These are phyloP conservation scores for Nitzschia sp. DNA, from an alignment of 108 stramenopile genomes.

Conservation along the genomic window DNA sequence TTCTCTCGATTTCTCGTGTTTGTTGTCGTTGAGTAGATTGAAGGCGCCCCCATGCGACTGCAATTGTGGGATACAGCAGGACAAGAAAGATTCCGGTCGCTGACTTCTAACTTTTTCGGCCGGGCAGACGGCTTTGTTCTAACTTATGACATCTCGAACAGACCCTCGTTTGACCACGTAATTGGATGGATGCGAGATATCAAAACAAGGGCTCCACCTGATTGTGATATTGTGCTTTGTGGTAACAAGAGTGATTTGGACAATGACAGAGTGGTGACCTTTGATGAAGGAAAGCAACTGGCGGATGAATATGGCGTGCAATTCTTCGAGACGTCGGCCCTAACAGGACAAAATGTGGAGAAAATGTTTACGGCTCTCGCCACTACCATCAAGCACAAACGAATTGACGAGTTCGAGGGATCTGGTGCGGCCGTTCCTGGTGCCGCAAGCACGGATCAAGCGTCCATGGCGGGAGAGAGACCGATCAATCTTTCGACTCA, in stretches of 20 bases:
- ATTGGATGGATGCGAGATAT: conserved; percentile 94
- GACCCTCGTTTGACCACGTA: conserved; percentile 91
- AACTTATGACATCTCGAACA: conserved; percentile 88
- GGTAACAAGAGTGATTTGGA: conserved; percentile 89
- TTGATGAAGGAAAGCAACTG: conserved; percentile 83
- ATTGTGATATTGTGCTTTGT: conserved; percentile 87
- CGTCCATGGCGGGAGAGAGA: conserved; percentile 16
- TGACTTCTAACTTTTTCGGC: conserved; percentile 95
- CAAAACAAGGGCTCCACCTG: conserved; percentile 87
- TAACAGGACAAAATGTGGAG: conserved; percentile 93
- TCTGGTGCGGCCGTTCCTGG: conserved; percentile 37
- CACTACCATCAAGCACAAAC: conserved; percentile 85
- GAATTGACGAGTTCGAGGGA: conserved; percentile 81
- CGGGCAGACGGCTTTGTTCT: conserved; percentile 93
- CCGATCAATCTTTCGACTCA: conserved; percentile 29
- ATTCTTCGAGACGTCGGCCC: conserved; percentile 96
- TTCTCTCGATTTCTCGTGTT: neutral
- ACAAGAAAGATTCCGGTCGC: conserved; percentile 91
- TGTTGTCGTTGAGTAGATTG: conserved; percentile 52
- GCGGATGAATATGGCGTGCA: conserved; percentile 93
- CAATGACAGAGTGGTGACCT: conserved; percentile 75
- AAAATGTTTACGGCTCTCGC: conserved; percentile 90
- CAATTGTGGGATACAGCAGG: conserved; percentile 97
- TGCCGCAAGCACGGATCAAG: conserved; percentile 30
- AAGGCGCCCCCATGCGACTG: conserved; percentile 84